Percentiles rank a stretch among this genome's conserved stretches.
Conservation (phyloP, 2,329 filamentous ascomycete species). For the Penicillium sp. region DNA sequence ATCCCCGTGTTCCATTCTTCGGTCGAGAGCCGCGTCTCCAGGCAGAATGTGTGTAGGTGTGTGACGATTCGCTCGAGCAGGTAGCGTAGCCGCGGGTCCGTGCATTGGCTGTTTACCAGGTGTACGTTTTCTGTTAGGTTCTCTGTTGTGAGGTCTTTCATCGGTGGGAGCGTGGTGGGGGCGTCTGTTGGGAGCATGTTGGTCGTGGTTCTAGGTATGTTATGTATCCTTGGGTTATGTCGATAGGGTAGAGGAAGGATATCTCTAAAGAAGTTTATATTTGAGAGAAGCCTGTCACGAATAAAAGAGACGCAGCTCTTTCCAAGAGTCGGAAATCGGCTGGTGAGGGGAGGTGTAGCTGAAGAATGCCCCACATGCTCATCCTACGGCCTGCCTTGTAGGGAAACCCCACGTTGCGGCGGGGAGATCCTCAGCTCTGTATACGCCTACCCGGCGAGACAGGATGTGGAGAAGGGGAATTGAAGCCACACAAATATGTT, state of each 20-base stretch:
- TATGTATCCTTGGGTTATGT: neutral
- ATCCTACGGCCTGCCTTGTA: neutral
- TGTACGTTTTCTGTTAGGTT: slow-evolving; percentile 80
- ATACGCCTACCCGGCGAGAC: neutral
- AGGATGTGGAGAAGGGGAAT: neutral
- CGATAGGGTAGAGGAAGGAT: neutral
- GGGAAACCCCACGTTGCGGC: neutral
- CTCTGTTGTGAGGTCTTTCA: slow-evolving; percentile 75
- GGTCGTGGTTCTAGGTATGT: neutral
- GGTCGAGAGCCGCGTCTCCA: slow-evolving; percentile 76
- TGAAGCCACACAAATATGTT: neutral
- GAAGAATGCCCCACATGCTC: neutral
- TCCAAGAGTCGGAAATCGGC: neutral
- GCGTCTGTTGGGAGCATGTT: slow-evolving; percentile 18
- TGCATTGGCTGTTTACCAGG: slow-evolving; percentile 73
- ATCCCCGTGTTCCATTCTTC: slow-evolving; percentile 79
- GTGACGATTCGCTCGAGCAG: slow-evolving; percentile 74
- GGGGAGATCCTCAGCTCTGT: neutral
- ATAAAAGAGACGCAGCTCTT: neutral
- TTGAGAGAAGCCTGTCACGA: neutral
- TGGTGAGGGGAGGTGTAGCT: neutral
- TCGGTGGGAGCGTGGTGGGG: slow-evolving; percentile 37
- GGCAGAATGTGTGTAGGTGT: slow-evolving; percentile 80
- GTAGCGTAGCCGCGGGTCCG: slow-evolving; percentile 70
- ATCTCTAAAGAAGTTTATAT: neutral